Base-by-base conservation (phyloP, 352 stramenopile species). In the Saprolegnia diclina region DNA sequence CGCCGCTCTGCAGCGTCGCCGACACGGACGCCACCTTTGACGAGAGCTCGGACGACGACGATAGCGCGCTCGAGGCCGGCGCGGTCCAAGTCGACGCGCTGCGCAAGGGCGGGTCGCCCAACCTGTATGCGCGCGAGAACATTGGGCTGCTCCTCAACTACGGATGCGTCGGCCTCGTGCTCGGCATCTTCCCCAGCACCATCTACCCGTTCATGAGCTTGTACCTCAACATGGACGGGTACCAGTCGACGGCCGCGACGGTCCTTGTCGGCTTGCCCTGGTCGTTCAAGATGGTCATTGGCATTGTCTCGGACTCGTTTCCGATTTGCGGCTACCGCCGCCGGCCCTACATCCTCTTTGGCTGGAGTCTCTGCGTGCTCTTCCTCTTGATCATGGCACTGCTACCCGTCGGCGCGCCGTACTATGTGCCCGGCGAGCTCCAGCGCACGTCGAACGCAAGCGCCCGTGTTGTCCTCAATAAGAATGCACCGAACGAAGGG, bases 261-360 rank as follows among this genome's bases (percentile, higher is more conserved):
- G 77, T 77, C 16, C 72, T 86, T 4, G 76, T 89, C 13, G 73
- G 78, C 24, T 45, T 89, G 0, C 78, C 77, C 0, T 89, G 79
- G 78, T 85, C 75, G 50, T 87, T 89, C 52, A 89, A 89, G 69
- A 74, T 87, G 9, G 82, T 87, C 56, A 75, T 83, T 56, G 79
- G 79, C 26, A 81, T 90, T n/a, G 21, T 90, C 5, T 81, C 78
- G 0, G 81, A 89, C 65, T 83, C 76, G 55, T 83, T 87, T 42
- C 81, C 81, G 19, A 74, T 89, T 56, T 71, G 66, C 11, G 80
- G 80, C 37, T 87, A 82, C 45, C 74, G 77, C 10, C 75, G 80
- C 10, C 71, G 78, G 0, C 79, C 80, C 22, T 88, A 85, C 65
- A 86, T 88, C 74, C 37, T 86, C 35, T 71, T 88, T 19, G 80